Percentiles rank a stretch among this genome's conserved stretches.
Evolutionary conservation across 2,329 filamentous ascomycete genomes (phyloP).

Genomic region (Zymoseptoria ardabiliae): DNA sequence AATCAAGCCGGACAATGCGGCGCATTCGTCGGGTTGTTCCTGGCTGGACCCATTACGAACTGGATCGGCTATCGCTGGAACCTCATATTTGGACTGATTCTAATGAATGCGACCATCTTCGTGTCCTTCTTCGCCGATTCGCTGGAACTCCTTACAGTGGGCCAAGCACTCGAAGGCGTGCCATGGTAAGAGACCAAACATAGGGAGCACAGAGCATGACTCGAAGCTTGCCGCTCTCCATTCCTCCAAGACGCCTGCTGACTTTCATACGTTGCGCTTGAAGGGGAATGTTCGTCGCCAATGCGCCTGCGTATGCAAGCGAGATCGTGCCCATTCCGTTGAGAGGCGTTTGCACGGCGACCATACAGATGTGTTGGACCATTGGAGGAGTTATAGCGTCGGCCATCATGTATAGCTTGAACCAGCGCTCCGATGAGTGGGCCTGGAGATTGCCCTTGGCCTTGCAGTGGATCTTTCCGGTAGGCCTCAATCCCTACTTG

Average conservation of each 20-base stretch:
- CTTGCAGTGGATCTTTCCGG: constrained; percentile 48
- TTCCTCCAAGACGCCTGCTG: too few species aligned
- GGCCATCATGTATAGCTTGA: constrained; percentile 41
- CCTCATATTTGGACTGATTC: constrained; percentile 45
- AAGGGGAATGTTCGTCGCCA: constrained; percentile 53
- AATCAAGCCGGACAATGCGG: constrained; percentile 48
- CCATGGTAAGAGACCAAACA: constrained; percentile 38
- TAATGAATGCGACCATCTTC: constrained; percentile 51
- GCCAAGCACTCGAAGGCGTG: constrained; percentile 51
- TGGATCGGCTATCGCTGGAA: constrained; percentile 51
- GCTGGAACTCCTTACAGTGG: constrained; percentile 39
- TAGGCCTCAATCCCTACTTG: constrained; percentile 18
- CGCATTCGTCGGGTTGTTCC: constrained; percentile 50
- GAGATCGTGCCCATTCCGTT: constrained; percentile 52
- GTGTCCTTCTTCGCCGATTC: constrained; percentile 48
- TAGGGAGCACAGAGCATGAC: too few species aligned
- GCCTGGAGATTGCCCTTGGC: constrained; percentile 41
- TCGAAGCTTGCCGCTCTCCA: too few species aligned
- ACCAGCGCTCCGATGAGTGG: constrained; percentile 33
- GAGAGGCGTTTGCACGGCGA: constrained; percentile 49
- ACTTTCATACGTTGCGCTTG: too few species aligned
- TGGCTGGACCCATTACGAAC: constrained; percentile 52
- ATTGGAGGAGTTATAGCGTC: constrained; percentile 52
- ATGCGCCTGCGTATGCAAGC: constrained; percentile 52
- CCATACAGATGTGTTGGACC: constrained; percentile 57